phyloP scores from a whole-genome alignment of 352 stramenopile species.

The Globisporangium canariense region DNA sequence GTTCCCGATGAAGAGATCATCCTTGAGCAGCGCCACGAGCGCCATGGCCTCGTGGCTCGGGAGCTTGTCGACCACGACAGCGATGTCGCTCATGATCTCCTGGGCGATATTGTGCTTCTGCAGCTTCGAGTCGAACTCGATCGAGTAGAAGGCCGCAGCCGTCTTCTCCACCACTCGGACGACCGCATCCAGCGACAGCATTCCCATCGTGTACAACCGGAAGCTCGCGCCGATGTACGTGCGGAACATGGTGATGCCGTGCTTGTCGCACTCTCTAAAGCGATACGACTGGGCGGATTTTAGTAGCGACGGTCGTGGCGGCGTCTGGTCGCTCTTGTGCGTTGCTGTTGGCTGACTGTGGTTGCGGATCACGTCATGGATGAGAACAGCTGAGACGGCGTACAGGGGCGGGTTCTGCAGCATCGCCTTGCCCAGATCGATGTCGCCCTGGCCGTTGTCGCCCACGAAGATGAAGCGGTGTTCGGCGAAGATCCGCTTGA shows the following conservation, averaged over 20 bases:
- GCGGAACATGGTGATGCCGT: constrained; percentile 66
- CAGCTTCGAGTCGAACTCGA: constrained; percentile 55
- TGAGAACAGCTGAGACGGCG: constrained; percentile 57
- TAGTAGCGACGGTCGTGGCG: constrained; percentile 11
- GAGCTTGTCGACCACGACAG: constrained; percentile 48
- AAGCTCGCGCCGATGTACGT: constrained; percentile 79
- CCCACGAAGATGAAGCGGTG: constrained; percentile 78
- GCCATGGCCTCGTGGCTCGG: constrained; percentile 50
- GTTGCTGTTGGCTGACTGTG: constrained; percentile 30
- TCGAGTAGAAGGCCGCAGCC: constrained; percentile 42
- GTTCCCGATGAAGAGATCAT: constrained; percentile 32
- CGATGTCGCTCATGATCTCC: constrained; percentile 64
- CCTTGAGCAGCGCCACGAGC: constrained; percentile 43
- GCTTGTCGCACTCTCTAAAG: constrained; percentile 55
- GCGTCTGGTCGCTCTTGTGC: neutral
- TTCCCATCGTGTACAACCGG: constrained; percentile 43
- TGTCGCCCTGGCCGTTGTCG: constrained; percentile 81
- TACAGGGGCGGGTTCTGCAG: constrained; percentile 50
- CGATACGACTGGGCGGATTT: constrained; percentile 42
- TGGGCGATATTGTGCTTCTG: constrained; percentile 53
- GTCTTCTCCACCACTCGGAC: constrained; percentile 65
- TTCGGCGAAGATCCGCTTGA: constrained; percentile 68
- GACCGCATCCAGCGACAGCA: constrained; percentile 51
- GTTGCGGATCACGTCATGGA: constrained; percentile 82
- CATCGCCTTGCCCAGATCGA: constrained; percentile 73